Evolutionary conservation across 139 green algal species (phyloP), one percentile per base, ranked within the genome.

Genomic region (Volvox reticuliferus): DNA sequence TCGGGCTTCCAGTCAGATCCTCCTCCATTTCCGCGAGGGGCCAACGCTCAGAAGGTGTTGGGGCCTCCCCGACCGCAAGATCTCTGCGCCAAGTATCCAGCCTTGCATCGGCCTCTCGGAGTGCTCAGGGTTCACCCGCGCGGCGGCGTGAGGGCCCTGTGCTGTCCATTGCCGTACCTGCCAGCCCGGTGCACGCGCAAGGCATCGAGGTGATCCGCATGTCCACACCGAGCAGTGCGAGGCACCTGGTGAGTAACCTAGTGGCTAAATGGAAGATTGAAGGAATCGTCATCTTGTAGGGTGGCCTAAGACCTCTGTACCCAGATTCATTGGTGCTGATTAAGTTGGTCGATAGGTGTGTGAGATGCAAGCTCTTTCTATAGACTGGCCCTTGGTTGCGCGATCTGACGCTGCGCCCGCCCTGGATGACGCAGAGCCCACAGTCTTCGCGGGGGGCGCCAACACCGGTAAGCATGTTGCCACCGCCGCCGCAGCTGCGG

Each of bases 171-270:
- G 67, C 83, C 2, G 83, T 88, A 33, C 83, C 83, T 20, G 12
- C 19, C 14, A 67, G 63, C 35, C 33, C 63, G 32, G 82, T 79
- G 63, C 82, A 65, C 33, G 82, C 2, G 20, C 35, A 68, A 37
- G 83, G 67, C 83, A 88, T 88, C 36, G 55, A 88, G 67, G 36
- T 88, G 35, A 88, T 88, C 35, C 83, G 83, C 17, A 67, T 88
- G 35, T 77, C 61, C 24, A 79, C 71, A 18, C 71, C 71, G 26
- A 32, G 71, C 71, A 79, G 71, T 30, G n/a, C 76, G 13, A 61
- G 33, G 76, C 33, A 82, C 61, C 76, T 82, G 33, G 76, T 61
- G 14, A 30, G 33, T 20, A 17, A 9, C 18, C 73, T 80, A 26
- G n/a, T n/a, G 9, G 62, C 62, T 19, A 19, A 28, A 28, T 9